Conservation (phyloP, 768 basidiomycete genomes). For the Pleurotus ostreatus region DNA sequence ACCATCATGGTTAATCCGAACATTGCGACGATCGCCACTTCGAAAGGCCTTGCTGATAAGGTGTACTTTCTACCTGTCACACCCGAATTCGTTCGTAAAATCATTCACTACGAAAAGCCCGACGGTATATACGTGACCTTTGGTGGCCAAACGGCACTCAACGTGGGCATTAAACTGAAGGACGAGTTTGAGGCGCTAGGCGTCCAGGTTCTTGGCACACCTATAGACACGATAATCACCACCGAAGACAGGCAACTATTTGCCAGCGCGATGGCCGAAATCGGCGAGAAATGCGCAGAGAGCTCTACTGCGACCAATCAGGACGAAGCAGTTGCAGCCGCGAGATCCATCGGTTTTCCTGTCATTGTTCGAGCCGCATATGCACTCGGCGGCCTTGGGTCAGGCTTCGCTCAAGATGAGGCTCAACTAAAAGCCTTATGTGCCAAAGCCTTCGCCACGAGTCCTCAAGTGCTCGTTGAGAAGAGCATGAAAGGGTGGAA, state of each 20-base stretch:
- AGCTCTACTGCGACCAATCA: constrained; percentile 82
- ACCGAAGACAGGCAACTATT: constrained; percentile 97
- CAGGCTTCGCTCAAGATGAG: constrained; percentile 95
- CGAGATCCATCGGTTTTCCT: constrained; percentile 83
- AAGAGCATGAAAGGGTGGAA: constrained; percentile 99
- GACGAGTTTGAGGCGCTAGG: constrained; percentile 91
- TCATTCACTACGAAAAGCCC: constrained; percentile 98
- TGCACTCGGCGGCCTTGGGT: constrained; percentile 92
- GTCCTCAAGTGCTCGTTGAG: constrained; percentile 98
- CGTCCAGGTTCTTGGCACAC: constrained; percentile 92
- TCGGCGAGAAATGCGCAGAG: constrained; percentile 93
- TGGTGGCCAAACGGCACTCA: constrained; percentile 95
- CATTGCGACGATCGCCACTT: constrained; percentile 97
- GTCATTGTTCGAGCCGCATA: constrained; percentile 97
- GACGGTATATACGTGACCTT: constrained; percentile 99
- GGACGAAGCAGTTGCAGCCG: constrained; percentile 83
- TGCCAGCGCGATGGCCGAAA: constrained; percentile 89
- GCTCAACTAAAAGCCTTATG: constrained; percentile 85
- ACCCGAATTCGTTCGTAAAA: constrained; percentile 94
- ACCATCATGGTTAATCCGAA: constrained; percentile 99
- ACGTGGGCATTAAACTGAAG: constrained; percentile 96
- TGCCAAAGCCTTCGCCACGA: constrained; percentile 93
- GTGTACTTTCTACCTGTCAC: constrained; percentile 99
- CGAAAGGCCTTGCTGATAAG: constrained; percentile 96
- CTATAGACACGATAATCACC: constrained; percentile 94